phyloP scores from a whole-genome alignment of 2,329 filamentous ascomycete species.

The Pyrenochaeta sp. region DNA sequence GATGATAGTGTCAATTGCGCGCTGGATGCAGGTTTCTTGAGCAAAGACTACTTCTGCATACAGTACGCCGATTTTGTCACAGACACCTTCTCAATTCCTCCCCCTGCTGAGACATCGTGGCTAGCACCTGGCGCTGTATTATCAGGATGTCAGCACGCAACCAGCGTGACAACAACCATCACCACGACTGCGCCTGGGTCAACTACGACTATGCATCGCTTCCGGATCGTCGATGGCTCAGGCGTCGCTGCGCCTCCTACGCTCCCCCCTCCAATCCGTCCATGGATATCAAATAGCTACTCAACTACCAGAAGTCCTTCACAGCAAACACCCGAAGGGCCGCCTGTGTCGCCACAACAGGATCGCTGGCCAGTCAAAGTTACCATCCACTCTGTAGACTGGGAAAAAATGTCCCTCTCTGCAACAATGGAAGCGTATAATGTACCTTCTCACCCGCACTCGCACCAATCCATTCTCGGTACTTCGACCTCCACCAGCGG shows the following conservation, averaged over 20 bases:
- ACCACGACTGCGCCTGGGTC: conserved; percentile 16
- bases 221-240: conserved; percentile 3
- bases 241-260: conserved; percentile 15
- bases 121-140: conserved; percentile 68
- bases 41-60: conserved; percentile 61
- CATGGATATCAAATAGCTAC: conserved; percentile 50
- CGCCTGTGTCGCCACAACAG: conserved; percentile 47
- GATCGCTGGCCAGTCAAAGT: conserved; percentile 75
- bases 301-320: conserved; percentile 36
- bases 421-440: conserved; percentile 77
- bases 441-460: conserved; percentile 61
- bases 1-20: conserved; percentile 64
- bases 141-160: conserved; percentile 68
- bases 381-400: conserved; percentile 69
- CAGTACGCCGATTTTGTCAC: conserved; percentile 67
- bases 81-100: conserved; percentile 60
- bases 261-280: conserved; percentile 43
- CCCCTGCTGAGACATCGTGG: conserved; percentile 67
- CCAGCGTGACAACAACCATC: conserved; percentile 42
- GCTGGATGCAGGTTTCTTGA: conserved; percentile 62
- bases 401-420: conserved; percentile 67
- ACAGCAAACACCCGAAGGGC: conserved; percentile 26
- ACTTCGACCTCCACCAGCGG: conserved; percentile 5
- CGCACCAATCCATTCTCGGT: conserved; percentile 37
- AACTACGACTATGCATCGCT: conserved; percentile 24